Percentiles rank a stretch among this genome's conserved stretches.
phyloP scores from a whole-genome alignment of 2,329 filamentous ascomycete species.

The Fusarium falciforme region DNA sequence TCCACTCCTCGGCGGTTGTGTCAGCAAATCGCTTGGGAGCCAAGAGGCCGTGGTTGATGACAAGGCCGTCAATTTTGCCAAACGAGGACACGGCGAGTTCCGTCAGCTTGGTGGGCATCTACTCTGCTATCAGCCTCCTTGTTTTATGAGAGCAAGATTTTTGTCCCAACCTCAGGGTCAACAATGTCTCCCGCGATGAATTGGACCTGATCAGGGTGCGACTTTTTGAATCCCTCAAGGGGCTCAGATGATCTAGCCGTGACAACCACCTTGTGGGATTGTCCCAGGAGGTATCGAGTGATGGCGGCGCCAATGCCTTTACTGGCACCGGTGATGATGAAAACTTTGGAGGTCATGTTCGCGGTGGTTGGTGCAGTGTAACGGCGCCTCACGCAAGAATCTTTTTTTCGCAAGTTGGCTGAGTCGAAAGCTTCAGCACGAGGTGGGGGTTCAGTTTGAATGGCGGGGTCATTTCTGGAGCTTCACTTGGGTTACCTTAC shows the following conservation, averaged over 20 bases:
- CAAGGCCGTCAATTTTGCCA: constrained; percentile 80
- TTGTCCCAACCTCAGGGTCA: constrained; percentile 51
- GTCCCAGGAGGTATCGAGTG: constrained; percentile 61
- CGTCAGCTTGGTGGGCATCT: constrained; percentile 72
- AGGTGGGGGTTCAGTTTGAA: constrained; percentile 22
- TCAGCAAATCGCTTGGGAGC: constrained; percentile 80
- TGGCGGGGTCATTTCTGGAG: constrained; percentile 33
- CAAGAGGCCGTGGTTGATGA: constrained; percentile 89
- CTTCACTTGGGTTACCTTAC: constrained; percentile 19
- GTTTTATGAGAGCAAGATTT: background rate
- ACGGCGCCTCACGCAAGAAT: background rate
- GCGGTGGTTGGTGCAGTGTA: constrained; percentile 3
- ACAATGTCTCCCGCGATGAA: constrained; percentile 67
- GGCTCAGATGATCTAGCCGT: constrained; percentile 65
- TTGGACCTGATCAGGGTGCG: constrained; percentile 62
- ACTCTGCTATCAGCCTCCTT: background rate
- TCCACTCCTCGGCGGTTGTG: constrained; percentile 79
- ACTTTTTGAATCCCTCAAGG: constrained; percentile 62
- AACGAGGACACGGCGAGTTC: constrained; percentile 75
- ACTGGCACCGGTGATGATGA: constrained; percentile 76
- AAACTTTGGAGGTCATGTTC: constrained; percentile 68
- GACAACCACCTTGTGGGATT: constrained; percentile 68
- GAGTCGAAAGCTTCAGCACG: constrained; percentile 11
- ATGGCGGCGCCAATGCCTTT: constrained; percentile 71
- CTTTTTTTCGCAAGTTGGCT: constrained; percentile 1